A percentile compares a stretch with the other conserved stretches of the same genome.
phyloP scores from a whole-genome alignment of 768 basidiomycete genomes.

The Coprinopsis sp. region DNA sequence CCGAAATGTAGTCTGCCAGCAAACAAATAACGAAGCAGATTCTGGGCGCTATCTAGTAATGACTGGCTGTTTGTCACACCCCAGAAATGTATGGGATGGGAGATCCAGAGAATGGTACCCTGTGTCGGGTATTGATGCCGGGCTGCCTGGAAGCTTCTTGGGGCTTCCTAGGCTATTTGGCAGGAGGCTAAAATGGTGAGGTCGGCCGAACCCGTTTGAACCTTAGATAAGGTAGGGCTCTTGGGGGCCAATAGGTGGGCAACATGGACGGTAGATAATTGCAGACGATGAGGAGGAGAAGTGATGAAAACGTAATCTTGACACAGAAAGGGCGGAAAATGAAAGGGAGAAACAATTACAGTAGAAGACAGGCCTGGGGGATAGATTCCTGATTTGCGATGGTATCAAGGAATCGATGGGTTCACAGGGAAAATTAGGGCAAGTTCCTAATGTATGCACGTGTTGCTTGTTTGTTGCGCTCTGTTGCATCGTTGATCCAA shows the following conservation, averaged over 20 bases:
- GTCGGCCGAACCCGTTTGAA: conserved; percentile 1
- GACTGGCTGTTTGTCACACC: too few relatives aligned
- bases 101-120: background rate
- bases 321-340: conserved; percentile 2
- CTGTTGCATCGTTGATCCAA: conserved; percentile 35
- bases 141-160: background rate
- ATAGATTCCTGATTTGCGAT: conserved; percentile 35
- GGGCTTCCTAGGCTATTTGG: too few relatives aligned
- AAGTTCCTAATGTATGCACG: conserved; percentile 44
- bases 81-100: too few relatives aligned
- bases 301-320: conserved; percentile 3
- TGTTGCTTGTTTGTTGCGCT: conserved; percentile 47
- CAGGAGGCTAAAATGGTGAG: background rate
- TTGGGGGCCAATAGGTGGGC: background rate
- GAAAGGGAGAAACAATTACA: conserved; percentile 13
- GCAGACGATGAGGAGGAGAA: background rate
- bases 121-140: conserved; percentile 5
- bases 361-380: too few relatives aligned
- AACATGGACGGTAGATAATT: background rate
- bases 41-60: too few relatives aligned
- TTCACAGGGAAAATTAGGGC: conserved; percentile 28
- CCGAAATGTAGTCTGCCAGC: too few relatives aligned
- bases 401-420: conserved; percentile 32
- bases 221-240: background rate
- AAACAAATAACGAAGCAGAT: too few relatives aligned